Base-by-base conservation (phyloP, 2,329 filamentous ascomycete species). In the Epichloe sibirici region DNA sequence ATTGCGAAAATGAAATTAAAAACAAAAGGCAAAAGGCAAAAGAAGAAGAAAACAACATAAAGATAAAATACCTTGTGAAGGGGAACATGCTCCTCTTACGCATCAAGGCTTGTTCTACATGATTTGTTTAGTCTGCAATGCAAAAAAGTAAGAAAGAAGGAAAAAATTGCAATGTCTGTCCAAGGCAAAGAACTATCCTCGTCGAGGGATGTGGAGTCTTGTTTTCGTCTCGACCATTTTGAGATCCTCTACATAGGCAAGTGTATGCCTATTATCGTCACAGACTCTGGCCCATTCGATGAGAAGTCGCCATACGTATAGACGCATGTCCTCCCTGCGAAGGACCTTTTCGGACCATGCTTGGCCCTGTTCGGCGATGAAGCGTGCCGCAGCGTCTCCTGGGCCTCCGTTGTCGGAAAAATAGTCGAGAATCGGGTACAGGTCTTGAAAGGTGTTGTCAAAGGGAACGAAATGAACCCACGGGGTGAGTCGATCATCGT, bases 391-490 rank as follows among this genome's bases (percentile, higher is more conserved):
- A 1, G 69, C 67, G 58, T 86, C 81, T 49, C 74, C 72, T 5
- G 64, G 63, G 3, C 59, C 62, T 15, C 59, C 58, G 42, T 75
- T 70, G 44, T 77, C 75, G n/a, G 81, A 69, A 55, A 88, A 85
- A 64, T 81, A 88, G 48, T 82, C 78, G 59, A 86, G 67, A 9
- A 83, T 72, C 9, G 76, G 75, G 58, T 85, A 87, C 9, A 87
- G 63, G 46, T 88, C 86, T 50, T 77, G 71, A 54, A 81, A 85
- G 1, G 78, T 77, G 60, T 85, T 85, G 63, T 87, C 82, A 60
- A 89, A 74, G 2, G 86, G 85, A 1, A 83, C 78, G 59, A 86
- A 89, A 66, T 90, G 86, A 56, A 77, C 70, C 85, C 85, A 90
- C 0, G 83, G 79, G 13, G 80, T 68, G 0, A 89, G 71, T 6